Evolutionary conservation across 2,329 filamentous ascomycete genomes (phyloP).

Genomic region (Ophiostoma novo-ulmi): DNA sequence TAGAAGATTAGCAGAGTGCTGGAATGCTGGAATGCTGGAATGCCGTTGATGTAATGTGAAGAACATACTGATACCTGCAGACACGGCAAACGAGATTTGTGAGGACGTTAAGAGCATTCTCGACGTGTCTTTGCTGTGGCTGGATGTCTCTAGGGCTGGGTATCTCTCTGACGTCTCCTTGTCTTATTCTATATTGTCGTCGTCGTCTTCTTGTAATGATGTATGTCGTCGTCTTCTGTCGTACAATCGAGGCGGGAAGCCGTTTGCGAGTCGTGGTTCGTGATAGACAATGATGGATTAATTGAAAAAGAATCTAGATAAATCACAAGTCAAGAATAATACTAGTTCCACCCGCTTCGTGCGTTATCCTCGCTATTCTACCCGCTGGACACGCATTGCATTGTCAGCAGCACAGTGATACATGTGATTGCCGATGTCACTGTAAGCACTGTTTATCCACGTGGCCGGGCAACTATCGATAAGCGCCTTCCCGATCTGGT

Average conservation of each 20-base stretch:
- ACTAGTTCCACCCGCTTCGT: constrained; percentile 8
- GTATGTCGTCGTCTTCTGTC: background rate
- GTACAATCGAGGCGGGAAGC: background rate
- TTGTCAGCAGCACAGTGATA: constrained; percentile 2
- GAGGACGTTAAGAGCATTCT: constrained; percentile 59
- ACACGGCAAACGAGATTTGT: constrained; percentile 65
- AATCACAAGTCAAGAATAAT: background rate
- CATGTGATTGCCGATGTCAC: constrained; percentile 1
- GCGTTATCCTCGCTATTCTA: constrained; percentile 5
- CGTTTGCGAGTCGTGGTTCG: background rate
- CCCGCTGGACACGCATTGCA: background rate
- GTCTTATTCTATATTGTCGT: background rate
- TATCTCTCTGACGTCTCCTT: constrained; percentile 17
- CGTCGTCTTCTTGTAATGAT: background rate
- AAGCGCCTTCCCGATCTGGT: constrained; percentile 19
- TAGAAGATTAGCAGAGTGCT: background rate
- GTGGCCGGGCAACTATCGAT: constrained; percentile 30
- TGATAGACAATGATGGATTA: background rate
- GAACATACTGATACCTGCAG: constrained; percentile 56
- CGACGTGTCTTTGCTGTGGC: background rate
- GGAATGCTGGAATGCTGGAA: constrained; percentile 5
- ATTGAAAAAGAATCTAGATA: background rate
- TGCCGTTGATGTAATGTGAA: background rate
- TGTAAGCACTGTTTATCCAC: constrained; percentile 15
- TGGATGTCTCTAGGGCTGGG: too few relatives aligned